phyloP scores from a whole-genome alignment of 495 filamentous ascomycete genomes.

The Echria macrotheca region DNA sequence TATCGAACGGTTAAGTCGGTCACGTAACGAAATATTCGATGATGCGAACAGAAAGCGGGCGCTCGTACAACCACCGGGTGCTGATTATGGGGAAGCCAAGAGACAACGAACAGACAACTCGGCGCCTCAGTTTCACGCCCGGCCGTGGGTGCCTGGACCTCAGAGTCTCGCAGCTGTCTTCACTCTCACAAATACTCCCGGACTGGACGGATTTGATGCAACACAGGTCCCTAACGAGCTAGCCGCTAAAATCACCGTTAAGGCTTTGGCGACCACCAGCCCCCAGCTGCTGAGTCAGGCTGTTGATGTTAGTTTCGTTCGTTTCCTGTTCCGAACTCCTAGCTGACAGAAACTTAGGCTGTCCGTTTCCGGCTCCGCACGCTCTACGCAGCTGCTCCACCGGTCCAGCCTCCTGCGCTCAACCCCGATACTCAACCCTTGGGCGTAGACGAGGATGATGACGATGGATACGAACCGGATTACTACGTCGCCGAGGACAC shows the following conservation, averaged over 20 bases:
- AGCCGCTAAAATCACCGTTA: constrained; percentile 69
- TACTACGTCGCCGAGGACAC: constrained; percentile 66
- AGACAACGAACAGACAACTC: constrained; percentile 29
- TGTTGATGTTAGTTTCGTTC: constrained; percentile 52
- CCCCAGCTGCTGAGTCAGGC: constrained; percentile 59
- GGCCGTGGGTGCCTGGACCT: constrained; percentile 66
- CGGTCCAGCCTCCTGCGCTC: constrained; percentile 34
- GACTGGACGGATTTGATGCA: constrained; percentile 74
- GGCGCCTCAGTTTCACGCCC: constrained; percentile 46
- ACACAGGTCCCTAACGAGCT: constrained; percentile 66
- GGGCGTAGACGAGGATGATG: constrained; percentile 60
- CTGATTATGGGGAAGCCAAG: constrained; percentile 44
- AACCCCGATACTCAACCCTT: constrained; percentile 45
- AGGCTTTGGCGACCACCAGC: constrained; percentile 61
- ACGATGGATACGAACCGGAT: constrained; percentile 87
- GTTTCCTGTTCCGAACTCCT: constrained; percentile 22
- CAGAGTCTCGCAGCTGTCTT: constrained; percentile 74
- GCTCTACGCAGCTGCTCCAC: constrained; percentile 21
- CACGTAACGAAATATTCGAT: constrained; percentile 68
- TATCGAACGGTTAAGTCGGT: constrained; percentile 69
- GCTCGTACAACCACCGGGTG: constrained; percentile 59
- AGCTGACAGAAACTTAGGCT: constrained; percentile 30
- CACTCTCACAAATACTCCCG: constrained; percentile 70
- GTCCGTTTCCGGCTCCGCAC: constrained; percentile 33
- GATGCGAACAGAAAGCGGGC: constrained; percentile 71